Evolutionary conservation across 768 basidiomycete species (phyloP).

Genomic region (Cubamyces lactineus): DNA sequence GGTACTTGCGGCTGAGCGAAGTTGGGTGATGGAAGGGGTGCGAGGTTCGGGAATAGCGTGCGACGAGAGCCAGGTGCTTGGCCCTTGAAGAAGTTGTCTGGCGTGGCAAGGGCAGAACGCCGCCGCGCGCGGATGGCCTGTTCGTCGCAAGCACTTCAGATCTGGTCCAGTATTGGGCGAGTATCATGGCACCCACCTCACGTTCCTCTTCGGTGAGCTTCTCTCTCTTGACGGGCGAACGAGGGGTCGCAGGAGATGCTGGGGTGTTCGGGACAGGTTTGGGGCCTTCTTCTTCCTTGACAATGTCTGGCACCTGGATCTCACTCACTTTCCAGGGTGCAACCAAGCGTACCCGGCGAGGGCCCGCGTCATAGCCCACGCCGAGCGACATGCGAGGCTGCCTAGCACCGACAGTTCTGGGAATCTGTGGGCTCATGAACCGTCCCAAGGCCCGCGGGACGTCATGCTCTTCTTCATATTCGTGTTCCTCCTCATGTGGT

Average conservation of each 20-base stretch:
- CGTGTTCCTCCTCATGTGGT: background rate
- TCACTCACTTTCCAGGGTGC: slow-evolving; percentile 61
- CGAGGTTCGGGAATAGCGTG: slow-evolving; percentile 30
- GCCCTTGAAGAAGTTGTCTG: slow-evolving; percentile 53
- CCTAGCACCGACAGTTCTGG: background rate
- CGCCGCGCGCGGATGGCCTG: slow-evolving; percentile 67
- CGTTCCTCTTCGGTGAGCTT: slow-evolving; percentile 50
- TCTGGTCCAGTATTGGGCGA: too few species aligned
- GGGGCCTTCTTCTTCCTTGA: slow-evolving; percentile 23
- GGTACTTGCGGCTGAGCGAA: background rate
- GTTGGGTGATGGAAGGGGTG: slow-evolving; percentile 27
- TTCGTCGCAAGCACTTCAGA: background rate
- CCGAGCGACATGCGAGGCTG: slow-evolving; percentile 46
- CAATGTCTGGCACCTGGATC: slow-evolving; percentile 46
- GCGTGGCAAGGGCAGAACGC: slow-evolving; percentile 54
- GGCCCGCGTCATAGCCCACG: slow-evolving; percentile 40
- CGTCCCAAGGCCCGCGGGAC: slow-evolving; percentile 30
- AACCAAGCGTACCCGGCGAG: slow-evolving; percentile 51
- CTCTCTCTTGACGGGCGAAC: slow-evolving; percentile 25
- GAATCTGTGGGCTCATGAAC: slow-evolving; percentile 64
- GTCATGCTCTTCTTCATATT: slow-evolving; percentile 9
- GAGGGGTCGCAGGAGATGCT: slow-evolving; percentile 12
- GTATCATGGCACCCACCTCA: slow-evolving; percentile 36
- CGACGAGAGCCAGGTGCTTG: slow-evolving; percentile 55
- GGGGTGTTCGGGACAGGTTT: background rate